A percentile compares a stretch with the other conserved stretches of the same genome.
Conservation (phyloP, 371 early-diverging fungal species). For the Smittium mucronatum region DNA sequence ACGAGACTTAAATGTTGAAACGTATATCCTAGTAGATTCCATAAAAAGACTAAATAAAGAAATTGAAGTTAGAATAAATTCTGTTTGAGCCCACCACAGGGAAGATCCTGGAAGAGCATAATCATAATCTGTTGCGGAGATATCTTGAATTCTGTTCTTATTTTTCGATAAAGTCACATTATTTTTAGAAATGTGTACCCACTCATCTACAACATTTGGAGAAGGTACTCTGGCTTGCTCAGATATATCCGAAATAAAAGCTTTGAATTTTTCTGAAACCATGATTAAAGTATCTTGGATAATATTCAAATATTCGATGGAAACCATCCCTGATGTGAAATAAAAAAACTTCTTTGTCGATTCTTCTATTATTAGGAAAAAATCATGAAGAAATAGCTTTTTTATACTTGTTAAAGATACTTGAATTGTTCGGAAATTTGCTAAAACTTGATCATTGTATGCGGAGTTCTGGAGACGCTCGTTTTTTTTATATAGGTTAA, state of each 20-base stretch:
- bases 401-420: not conserved
- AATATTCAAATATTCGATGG: not conserved
- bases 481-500: not conserved
- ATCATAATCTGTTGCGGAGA: not conserved
- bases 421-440: not conserved
- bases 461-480: not conserved
- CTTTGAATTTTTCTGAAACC: not conserved
- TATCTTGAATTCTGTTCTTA: not conserved
- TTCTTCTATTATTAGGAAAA: not conserved
- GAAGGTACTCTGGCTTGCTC: not conserved
- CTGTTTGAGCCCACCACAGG: conserved; percentile 8
- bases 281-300: not conserved
- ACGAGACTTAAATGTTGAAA: not conserved
- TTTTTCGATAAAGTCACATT: not conserved
- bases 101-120: not conserved
- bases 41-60: not conserved
- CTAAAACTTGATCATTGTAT: not conserved
- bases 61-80: not conserved
- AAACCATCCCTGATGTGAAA: not conserved
- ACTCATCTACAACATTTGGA: not conserved
- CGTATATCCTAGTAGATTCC: not conserved
- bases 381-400: not conserved
- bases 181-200: not conserved
- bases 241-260: not conserved
- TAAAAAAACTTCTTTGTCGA: not conserved